phyloP scores from a whole-genome alignment of 75 land plant species.

The Azolla pinnata region DNA sequence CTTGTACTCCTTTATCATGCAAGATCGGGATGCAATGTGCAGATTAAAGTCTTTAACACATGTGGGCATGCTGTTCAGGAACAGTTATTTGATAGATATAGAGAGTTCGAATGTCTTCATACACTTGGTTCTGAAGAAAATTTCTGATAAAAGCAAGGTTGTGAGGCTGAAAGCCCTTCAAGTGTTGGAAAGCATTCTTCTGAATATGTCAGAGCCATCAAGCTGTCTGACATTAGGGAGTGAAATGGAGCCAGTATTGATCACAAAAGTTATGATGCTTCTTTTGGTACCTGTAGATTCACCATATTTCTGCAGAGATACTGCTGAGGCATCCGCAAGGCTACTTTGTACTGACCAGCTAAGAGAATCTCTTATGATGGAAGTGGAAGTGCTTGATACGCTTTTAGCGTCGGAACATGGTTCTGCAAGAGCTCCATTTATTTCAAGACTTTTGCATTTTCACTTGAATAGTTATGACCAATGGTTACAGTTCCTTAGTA shows the following conservation, averaged over 20 bases:
- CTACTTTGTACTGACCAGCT: slow-evolving; percentile 1
- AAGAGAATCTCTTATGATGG: slow-evolving; percentile 10
- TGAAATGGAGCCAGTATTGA: slow-evolving; percentile 1
- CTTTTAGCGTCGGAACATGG: slow-evolving; percentile 5
- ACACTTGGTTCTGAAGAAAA: slow-evolving; percentile 7
- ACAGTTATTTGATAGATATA: not conserved
- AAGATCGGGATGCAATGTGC: slow-evolving; percentile 21
- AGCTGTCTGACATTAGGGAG: not conserved
- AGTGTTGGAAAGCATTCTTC: slow-evolving; percentile 5
- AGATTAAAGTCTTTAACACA: slow-evolving; percentile 13
- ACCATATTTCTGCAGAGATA: slow-evolving; percentile 16
- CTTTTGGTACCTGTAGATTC: slow-evolving; percentile 8
- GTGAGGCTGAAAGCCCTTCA: slow-evolving; percentile 21
- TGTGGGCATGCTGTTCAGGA: not conserved
- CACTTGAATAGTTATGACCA: slow-evolving; percentile 7
- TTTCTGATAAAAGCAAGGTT: slow-evolving; percentile 15
- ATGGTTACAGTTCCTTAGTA: slow-evolving; percentile 8
- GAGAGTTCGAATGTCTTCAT: not conserved
- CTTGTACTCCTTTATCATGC: slow-evolving; percentile 1
- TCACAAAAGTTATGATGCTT: slow-evolving; percentile 9
- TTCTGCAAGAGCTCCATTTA: slow-evolving; percentile 7
- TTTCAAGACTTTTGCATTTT: slow-evolving; percentile 5
- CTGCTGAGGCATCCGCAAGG: slow-evolving; percentile 5
- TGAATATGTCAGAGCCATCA: not conserved
- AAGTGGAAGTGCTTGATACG: slow-evolving; percentile 9